A percentile compares a stretch with the other conserved stretches of the same genome.
Conservation (phyloP, 768 basidiomycete genomes). For the Auriscalpium vulgare region DNA sequence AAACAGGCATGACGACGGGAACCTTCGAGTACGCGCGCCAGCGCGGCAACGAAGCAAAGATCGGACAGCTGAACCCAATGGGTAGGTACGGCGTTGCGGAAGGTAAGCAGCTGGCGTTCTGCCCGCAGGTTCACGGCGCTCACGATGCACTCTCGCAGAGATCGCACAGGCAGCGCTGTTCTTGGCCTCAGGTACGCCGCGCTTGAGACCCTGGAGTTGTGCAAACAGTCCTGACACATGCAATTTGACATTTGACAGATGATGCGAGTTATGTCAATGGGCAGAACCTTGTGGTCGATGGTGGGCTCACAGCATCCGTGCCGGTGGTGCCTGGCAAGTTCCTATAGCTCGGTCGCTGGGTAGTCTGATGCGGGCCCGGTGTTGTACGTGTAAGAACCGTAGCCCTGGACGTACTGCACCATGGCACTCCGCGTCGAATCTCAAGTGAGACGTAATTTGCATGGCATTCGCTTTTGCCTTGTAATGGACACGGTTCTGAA, state of each 20-base stretch:
- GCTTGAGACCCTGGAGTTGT: too few relatives aligned
- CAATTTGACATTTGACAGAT: constrained; percentile 34
- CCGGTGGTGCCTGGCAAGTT: constrained; percentile 74
- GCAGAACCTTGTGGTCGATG: constrained; percentile 80
- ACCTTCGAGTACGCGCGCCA: constrained; percentile 73
- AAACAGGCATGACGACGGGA: constrained; percentile 84
- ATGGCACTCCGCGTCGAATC: too few relatives aligned
- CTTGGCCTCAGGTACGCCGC: constrained; percentile 66
- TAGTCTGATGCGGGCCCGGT: too few relatives aligned
- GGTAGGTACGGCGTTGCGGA: constrained; percentile 76
- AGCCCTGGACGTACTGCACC: too few relatives aligned
- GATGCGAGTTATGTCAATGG: constrained; percentile 92
- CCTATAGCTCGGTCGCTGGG: constrained; percentile 28
- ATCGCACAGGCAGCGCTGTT: constrained; percentile 82
- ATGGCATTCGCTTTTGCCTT: too few relatives aligned
- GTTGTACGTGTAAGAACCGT: too few relatives aligned
- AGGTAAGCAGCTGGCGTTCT: constrained; percentile 36
- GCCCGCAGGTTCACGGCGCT: constrained; percentile 4
- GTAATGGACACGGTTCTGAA: too few relatives aligned
- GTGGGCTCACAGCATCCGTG: constrained; percentile 72
- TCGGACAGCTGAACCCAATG: constrained; percentile 80
- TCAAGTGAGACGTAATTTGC: too few relatives aligned
- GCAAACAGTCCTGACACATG: neutral
- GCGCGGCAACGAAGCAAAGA: constrained; percentile 63
- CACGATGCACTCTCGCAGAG: constrained; percentile 38